phyloP scores from a whole-genome alignment of 2,329 filamentous ascomycete species.

The Pseudofabraea citricarpa region DNA sequence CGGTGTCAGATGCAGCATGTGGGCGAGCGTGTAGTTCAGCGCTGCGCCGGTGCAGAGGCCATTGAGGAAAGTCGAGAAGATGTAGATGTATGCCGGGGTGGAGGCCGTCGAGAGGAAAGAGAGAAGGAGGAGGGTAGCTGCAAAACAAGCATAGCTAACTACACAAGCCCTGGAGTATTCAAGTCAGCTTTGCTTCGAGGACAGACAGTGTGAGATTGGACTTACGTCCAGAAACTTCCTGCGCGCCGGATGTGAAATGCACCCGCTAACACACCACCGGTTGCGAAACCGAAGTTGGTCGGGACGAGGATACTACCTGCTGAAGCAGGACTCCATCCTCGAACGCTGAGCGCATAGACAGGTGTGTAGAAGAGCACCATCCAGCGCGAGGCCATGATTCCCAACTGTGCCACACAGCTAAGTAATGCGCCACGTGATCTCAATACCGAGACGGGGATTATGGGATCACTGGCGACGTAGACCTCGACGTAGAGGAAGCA shows the following conservation, averaged over 20 bases:
- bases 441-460: constrained; percentile 69
- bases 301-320: constrained; percentile 75
- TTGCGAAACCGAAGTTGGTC: constrained; percentile 74
- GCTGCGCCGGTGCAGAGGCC: constrained; percentile 68
- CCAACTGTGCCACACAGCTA: constrained; percentile 69
- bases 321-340: constrained; percentile 61
- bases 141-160: constrained; percentile 57
- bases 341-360: constrained; percentile 73
- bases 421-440: constrained; percentile 66
- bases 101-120: constrained; percentile 48
- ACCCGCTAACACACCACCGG: constrained; percentile 69
- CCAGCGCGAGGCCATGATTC: constrained; percentile 80
- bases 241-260: constrained; percentile 69
- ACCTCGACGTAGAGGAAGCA: constrained; percentile 61
- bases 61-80: constrained; percentile 61
- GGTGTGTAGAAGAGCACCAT: constrained; percentile 76
- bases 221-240: constrained; percentile 64
- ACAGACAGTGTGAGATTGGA: not conserved
- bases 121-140: constrained; percentile 51
- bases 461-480: constrained; percentile 59
- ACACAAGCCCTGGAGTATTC: constrained; percentile 42
- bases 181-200: not conserved
- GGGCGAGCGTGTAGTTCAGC: constrained; percentile 77
- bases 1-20: constrained; percentile 68
- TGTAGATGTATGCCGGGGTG: constrained; percentile 47